Percentiles rank a stretch among this genome's conserved stretches.
phyloP scores from a whole-genome alignment of 306 rosid species.

The Vigna trinervia region DNA sequence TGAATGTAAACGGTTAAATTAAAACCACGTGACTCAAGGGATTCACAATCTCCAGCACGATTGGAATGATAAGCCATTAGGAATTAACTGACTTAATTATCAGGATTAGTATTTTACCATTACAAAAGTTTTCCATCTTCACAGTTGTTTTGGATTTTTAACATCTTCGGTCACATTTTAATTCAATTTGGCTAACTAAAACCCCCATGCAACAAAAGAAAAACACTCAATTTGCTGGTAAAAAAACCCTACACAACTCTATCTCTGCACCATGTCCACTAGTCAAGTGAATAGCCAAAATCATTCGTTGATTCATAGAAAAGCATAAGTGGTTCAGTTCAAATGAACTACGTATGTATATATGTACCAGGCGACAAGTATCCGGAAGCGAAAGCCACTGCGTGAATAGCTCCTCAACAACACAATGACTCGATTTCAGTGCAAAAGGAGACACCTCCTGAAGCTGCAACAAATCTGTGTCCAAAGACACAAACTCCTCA shows the following conservation, averaged over 20 bases:
- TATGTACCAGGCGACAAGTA: constrained; percentile 76
- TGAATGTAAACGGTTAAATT: neutral
- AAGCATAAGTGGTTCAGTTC: constrained; percentile 34
- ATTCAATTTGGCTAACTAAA: constrained; percentile 33
- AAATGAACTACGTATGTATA: constrained; percentile 32
- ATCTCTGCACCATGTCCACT: constrained; percentile 39
- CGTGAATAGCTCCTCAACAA: constrained; percentile 73
- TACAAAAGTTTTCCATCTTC: constrained; percentile 9
- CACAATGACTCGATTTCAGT: constrained; percentile 63
- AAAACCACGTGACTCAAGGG: neutral
- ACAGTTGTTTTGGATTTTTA: neutral
- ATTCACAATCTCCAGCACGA: neutral
- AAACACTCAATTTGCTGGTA: constrained; percentile 15
- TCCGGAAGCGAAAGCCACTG: constrained; percentile 91
- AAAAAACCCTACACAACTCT: constrained; percentile 28
- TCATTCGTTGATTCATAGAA: constrained; percentile 31
- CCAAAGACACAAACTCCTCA: constrained; percentile 59
- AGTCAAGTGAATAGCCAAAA: constrained; percentile 40
- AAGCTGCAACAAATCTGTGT: constrained; percentile 80
- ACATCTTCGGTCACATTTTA: constrained; percentile 32
- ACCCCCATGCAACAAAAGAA: constrained; percentile 28
- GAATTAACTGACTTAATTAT: constrained; percentile 15
- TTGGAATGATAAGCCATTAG: constrained; percentile 12
- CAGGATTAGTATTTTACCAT: neutral
- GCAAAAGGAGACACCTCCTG: constrained; percentile 70